Evolutionary conservation across 192 early-diverging fungal genomes (phyloP).

Genomic region (Thoreauomyces humboldtii): DNA sequence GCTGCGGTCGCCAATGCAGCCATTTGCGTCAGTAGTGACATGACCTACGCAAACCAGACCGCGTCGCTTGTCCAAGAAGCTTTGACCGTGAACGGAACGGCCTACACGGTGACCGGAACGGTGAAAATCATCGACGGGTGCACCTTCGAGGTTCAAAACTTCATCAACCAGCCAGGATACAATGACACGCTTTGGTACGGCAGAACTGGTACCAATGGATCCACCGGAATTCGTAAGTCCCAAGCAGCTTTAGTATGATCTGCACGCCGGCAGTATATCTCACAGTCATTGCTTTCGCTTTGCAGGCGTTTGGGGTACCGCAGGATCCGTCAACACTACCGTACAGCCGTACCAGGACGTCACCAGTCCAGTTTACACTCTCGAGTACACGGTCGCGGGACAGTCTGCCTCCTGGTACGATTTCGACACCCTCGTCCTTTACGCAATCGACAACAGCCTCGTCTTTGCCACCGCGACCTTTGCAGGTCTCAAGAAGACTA

Average conservation of each 20-base stretch:
- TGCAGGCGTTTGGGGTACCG: conserved; percentile 78
- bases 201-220: neutral
- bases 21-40: too few relatives aligned
- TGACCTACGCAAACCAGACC: too few relatives aligned
- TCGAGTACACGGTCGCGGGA: neutral
- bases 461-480: conserved; percentile 6
- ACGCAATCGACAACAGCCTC: neutral
- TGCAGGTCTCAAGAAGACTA: neutral
- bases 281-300: too few relatives aligned
- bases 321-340: conserved; percentile 67
- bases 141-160: neutral
- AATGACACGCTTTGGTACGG: neutral
- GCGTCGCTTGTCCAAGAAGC: too few relatives aligned
- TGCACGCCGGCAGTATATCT: conserved; percentile 89
- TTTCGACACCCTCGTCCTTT: conserved; percentile 20
- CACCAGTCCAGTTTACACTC: neutral
- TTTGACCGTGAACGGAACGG: neutral
- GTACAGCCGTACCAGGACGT: neutral
- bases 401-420: conserved; percentile 10
- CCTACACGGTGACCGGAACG: too few relatives aligned
- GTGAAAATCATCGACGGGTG: neutral
- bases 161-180: conserved; percentile 28
- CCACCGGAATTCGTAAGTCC: neutral
- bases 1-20: too few relatives aligned
- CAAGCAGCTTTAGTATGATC: conserved; percentile 35